Percentiles rank a stretch among this genome's conserved stretches.
Conservation (phyloP, 1,284 basidiomycete species). For the Ustilago curta region DNA sequence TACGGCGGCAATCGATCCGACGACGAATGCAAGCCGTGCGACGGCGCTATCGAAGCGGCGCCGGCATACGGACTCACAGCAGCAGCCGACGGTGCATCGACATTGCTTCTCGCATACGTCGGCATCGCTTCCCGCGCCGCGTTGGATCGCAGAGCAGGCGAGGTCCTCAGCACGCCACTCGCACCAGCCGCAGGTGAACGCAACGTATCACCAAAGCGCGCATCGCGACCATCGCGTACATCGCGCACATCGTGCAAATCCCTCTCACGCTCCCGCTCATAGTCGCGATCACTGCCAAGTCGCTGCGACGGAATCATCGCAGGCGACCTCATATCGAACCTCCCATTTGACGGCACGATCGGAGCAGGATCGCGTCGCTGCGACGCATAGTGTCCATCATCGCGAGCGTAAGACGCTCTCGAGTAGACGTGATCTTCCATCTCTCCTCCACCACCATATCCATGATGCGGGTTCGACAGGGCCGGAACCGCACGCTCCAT, state of each 20-base stretch:
- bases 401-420: conserved; percentile 13
- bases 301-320: conserved; percentile 24
- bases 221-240: conserved; percentile 15
- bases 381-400: conserved; percentile 16
- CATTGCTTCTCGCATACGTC: conserved; percentile 22
- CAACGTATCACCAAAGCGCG: conserved; percentile 24
- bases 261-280: conserved; percentile 31
- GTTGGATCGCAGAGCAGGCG: conserved; percentile 24
- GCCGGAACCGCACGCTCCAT: conserved; percentile 17
- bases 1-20: conserved; percentile 19
- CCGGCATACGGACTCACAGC: conserved; percentile 20
- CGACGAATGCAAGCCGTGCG: conserved; percentile 17
- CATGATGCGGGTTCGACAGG: conserved; percentile 2
- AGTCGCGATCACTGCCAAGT: conserved; percentile 23
- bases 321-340: conserved; percentile 24
- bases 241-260: conserved; percentile 18
- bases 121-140: conserved; percentile 25
- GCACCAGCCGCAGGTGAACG: conserved; percentile 23
- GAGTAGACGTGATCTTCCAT: conserved; percentile 14
- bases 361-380: conserved; percentile 33
- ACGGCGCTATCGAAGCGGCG: conserved; percentile 11
- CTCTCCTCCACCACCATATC: conserved; percentile 10
- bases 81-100: conserved; percentile 1
- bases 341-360: conserved; percentile 26
- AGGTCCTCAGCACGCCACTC: conserved; percentile 13